Conservation (phyloP, 352 stramenopile genomes). For the Pythium grandisporangium region DNA sequence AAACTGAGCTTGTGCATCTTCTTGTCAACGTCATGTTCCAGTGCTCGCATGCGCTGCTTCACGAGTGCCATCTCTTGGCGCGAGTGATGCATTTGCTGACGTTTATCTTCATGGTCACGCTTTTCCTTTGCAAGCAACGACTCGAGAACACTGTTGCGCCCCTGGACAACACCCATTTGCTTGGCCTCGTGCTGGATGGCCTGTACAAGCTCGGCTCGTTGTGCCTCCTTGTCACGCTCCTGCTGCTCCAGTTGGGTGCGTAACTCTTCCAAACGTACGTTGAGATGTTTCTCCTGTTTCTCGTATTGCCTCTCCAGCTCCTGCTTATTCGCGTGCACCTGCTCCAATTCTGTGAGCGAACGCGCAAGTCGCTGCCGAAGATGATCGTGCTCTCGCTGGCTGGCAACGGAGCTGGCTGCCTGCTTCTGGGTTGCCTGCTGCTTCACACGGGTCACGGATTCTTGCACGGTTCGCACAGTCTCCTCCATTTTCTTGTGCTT, state of each 20-base stretch:
- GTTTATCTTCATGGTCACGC: slow-evolving; percentile 43
- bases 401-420: slow-evolving; percentile 4
- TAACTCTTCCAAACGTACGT: slow-evolving; percentile 43
- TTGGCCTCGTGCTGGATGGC: slow-evolving; percentile 50
- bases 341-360: slow-evolving; percentile 36
- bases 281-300: slow-evolving; percentile 37
- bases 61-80: slow-evolving; percentile 50
- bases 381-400: slow-evolving; percentile 25
- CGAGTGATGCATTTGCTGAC: slow-evolving; percentile 32
- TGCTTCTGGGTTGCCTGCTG: slow-evolving; percentile 22
- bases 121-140: slow-evolving; percentile 54
- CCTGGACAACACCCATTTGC: slow-evolving; percentile 52
- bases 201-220: slow-evolving; percentile 44
- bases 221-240: slow-evolving; percentile 35
- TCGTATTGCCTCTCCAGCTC: slow-evolving; percentile 38
- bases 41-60: slow-evolving; percentile 37
- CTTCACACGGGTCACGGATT: slow-evolving; percentile 29
- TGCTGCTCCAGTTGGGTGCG: slow-evolving; percentile 25
- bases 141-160: slow-evolving; percentile 47
- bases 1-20: slow-evolving; percentile 39
- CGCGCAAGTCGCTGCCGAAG: slow-evolving; percentile 41
- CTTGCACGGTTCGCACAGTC: slow-evolving; percentile 24
- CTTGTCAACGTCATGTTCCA: slow-evolving; percentile 53
- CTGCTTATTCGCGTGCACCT: slow-evolving; percentile 22
- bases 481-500: slow-evolving; percentile 59